Conservation (phyloP, 1,284 basidiomycete genomes). For the Cryptococcus sp. region DNA sequence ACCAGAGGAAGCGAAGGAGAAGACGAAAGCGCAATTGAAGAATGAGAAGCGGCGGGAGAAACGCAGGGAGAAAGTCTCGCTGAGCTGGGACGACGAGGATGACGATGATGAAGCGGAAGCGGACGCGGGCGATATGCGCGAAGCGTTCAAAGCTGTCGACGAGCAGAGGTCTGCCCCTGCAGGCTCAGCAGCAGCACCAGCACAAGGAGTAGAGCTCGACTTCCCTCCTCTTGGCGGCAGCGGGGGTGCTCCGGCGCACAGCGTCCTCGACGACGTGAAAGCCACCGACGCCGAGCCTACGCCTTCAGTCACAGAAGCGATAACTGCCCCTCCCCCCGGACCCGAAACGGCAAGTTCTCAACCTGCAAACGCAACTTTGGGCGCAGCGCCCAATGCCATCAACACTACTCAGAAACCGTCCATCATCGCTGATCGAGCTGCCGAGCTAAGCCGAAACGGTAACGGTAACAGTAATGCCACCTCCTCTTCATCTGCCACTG, state of each 20-base stretch:
- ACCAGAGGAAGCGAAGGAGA: constrained; percentile 13
- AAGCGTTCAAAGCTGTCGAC: constrained; percentile 30
- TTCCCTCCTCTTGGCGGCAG: constrained; percentile 23
- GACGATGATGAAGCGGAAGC: constrained; percentile 30
- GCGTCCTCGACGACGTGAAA: constrained; percentile 7
- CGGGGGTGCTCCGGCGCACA: constrained; percentile 11
- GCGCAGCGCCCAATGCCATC: background rate
- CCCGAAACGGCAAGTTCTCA: constrained; percentile 8
- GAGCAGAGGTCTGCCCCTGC: background rate
- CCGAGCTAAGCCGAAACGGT: background rate
- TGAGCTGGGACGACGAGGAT: constrained; percentile 34
- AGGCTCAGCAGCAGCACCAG: background rate
- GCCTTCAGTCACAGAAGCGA: constrained; percentile 2
- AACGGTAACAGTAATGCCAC: background rate
- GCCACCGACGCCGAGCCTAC: constrained; percentile 1
- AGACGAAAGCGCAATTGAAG: constrained; percentile 66
- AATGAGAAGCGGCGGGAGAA: constrained; percentile 61
- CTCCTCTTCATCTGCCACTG: background rate
- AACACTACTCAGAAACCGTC: constrained; percentile 6
- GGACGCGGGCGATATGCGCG: constrained; percentile 23
- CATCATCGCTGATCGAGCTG: constrained; percentile 9
- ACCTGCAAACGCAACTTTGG: background rate
- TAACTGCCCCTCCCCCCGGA: constrained; percentile 14
- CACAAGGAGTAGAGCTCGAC: background rate
- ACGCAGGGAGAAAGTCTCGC: constrained; percentile 18